Evolutionary conservation across 2,329 filamentous ascomycete genomes (phyloP), one percentile per base, ranked within the genome.

Genomic region (Fusarium napiforme): DNA sequence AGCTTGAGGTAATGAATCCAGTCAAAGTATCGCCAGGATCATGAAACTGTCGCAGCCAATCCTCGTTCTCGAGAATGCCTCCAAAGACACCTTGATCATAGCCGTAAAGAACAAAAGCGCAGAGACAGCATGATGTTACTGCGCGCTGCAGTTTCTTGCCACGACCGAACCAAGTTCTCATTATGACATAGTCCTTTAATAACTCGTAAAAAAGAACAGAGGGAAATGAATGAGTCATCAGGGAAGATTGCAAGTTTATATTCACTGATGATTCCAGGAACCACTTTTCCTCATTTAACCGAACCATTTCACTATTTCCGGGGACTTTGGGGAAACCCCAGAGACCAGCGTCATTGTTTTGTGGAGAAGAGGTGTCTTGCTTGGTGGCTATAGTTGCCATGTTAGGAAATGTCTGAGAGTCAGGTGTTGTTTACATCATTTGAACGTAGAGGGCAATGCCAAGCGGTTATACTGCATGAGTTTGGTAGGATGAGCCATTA

Each of bases 81-180:
- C 83, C 82, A 68, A 87, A 86, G 0, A 86, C 84, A 46, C 85
- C 85, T 71, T 87, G 85, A 36, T 87, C 86, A 49, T 87, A 87
- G 5, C 84, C 85, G 66, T 82, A 81, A 3, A 80, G 67, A 4
- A 78, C 67, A 23, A 79, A 79, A 2, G 76, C 76, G 12, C 73
- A 72, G 10, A 79, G 70, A 47, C 76, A 78, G 53, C 75, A 68
- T 40, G 66, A 28, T 45, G 76, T 69, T 47, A 77, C 72, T 40
- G 73, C 59, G 5, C 56, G 55, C 9, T 76, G 77, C 55, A 79
- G 71, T 28, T 69, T 64, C 39, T 75, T 78, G 30, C 77, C 77
- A 26, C 73, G 66, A 9, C 76, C 72, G 2, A 78, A 73, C 73
- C 69, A 78, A 36, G 66, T 65, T 57, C 58, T 66, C 76, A 78